Base-by-base conservation (phyloP, 495 filamentous ascomycete genomes). In the Hypoxylon fuscum region DNA sequence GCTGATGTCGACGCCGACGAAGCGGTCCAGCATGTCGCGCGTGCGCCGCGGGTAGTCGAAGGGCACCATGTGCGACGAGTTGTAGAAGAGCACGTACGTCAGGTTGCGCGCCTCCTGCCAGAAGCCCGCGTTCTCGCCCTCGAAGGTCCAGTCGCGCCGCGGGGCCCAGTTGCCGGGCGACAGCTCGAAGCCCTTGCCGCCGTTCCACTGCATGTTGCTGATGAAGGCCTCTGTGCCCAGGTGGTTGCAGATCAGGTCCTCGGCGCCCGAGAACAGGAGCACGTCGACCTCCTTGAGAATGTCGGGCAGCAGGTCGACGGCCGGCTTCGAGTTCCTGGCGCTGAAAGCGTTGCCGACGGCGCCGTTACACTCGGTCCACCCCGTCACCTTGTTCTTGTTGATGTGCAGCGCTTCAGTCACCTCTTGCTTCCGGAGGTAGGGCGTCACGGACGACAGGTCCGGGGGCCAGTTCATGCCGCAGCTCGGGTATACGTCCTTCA, bases 391-490 rank as follows among this genome's bases (percentile, higher is more conserved):
- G 48, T 88, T 88, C 0, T 84, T 71, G 66, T 91, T 90, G 74
- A 98, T 84, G 69, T 98, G 88, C 22, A 98, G 79, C 1, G 95
- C 95, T 3, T 82, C 55, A 17, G 81, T 77, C 7, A 98, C 96
- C 35, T 97, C 93, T n/a, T 80, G 55, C 38, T 87, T 86, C 41
- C 88, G 91, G 29, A 98, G 83, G 72, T 98, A 98, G 0, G 91
- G 92, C 5, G 86, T 90, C 8, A 97, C 84, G 29, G 83, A 71
- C 15, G 55, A 69, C 52, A 98, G 77, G 74, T 98, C 96, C 32
- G 91, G 88, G 8, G 95, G 95, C 95, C 95, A 98, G 76, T 90
- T 91, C 91, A 95, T 95, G 51, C 95, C 95, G 70, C 95, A 98
- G 43, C 84, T 85, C 5, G 87, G 87, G 62, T 79, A 89, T 3